A percentile compares a stretch with the other conserved stretches of the same genome.
These are phyloP conservation scores for Phaeomoniella chlamydospora DNA, from an alignment of 2,329 filamentous ascomycete genomes.

Conservation along the genomic window DNA sequence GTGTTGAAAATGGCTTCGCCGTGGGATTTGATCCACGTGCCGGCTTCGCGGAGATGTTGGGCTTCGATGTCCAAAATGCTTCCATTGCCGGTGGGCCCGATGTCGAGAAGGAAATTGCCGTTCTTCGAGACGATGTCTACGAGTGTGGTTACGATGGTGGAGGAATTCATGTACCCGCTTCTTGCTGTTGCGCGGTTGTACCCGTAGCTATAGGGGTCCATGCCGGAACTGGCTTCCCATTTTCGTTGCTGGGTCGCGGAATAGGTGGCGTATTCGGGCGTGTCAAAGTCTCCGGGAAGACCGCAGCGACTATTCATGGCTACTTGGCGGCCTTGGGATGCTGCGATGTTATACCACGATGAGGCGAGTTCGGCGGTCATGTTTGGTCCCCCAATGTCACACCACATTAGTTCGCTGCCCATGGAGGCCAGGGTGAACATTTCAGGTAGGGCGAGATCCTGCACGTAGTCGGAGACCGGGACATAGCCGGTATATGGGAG, in stretches of 20 bases:
- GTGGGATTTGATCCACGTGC: slow-evolving; percentile 38
- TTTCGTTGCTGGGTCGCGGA: slow-evolving; percentile 36
- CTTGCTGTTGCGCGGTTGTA: slow-evolving; percentile 41
- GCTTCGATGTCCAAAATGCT: slow-evolving; percentile 35
- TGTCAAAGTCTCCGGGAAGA: slow-evolving; percentile 43
- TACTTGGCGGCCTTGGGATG: slow-evolving; percentile 29
- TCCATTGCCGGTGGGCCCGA: slow-evolving; percentile 42
- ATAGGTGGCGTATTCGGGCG: slow-evolving; percentile 42
- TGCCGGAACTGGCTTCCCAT: slow-evolving; percentile 45
- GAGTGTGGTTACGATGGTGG: slow-evolving; percentile 29
- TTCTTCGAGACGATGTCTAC: slow-evolving; percentile 41
- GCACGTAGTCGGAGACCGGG: slow-evolving; percentile 23
- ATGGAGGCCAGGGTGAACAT: slow-evolving; percentile 28
- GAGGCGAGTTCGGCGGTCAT: slow-evolving; percentile 26
- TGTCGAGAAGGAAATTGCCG: slow-evolving; percentile 41
- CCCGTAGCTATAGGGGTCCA: slow-evolving; percentile 46
- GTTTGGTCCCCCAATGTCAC: slow-evolving; percentile 30
- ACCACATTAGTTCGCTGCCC: slow-evolving; percentile 33
- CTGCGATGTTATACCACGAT: slow-evolving; percentile 26
- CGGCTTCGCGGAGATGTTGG: slow-evolving; percentile 33
- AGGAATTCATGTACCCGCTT: slow-evolving; percentile 37
- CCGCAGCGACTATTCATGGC: slow-evolving; percentile 44
- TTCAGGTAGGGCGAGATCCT: slow-evolving; percentile 26
- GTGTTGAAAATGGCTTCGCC: slow-evolving; percentile 43
- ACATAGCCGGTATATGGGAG: slow-evolving; percentile 30